These are phyloP conservation scores for Fusarium sp. DNA, from an alignment of 2,329 filamentous ascomycete genomes.

Conservation along the genomic window DNA sequence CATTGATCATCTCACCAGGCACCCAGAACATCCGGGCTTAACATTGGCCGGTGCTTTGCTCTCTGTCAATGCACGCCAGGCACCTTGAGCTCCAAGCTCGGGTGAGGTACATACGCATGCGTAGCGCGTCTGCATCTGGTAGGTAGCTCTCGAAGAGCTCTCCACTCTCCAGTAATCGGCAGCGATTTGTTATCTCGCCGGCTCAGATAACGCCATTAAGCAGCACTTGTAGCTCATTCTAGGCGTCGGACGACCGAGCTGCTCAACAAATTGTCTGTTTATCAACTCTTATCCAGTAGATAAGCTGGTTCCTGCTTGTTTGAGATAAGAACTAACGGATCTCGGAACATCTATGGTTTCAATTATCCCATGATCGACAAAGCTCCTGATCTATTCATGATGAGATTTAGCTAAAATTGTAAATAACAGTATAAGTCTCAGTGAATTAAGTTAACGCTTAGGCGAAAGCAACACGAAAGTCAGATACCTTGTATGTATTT, in stretches of 20 bases:
- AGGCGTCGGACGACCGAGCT: not conserved
- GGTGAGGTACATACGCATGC: conserved; percentile 21
- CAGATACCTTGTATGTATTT: not conserved
- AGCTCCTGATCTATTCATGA: not conserved
- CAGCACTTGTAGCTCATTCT: conserved; percentile 37
- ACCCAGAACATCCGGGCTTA: not conserved
- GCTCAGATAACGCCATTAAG: conserved; percentile 43
- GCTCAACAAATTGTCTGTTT: conserved; percentile 10
- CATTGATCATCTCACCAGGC: not conserved
- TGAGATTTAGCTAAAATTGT: not conserved
- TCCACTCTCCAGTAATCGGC: conserved; percentile 16
- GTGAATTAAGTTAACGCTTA: not conserved
- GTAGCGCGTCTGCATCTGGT: conserved; percentile 12
- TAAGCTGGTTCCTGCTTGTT: conserved; percentile 6
- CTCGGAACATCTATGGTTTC: conserved; percentile 18
- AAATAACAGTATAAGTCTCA: not conserved
- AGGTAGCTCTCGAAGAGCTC: conserved; percentile 20
- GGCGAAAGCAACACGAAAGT: not conserved
- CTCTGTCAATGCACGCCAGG: conserved; percentile 15
- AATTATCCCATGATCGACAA: not conserved
- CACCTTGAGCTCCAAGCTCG: conserved; percentile 18
- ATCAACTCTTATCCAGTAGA: conserved; percentile 10
- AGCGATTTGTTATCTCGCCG: conserved; percentile 34
- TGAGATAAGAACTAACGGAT: conserved; percentile 8
- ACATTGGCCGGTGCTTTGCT: conserved; percentile 10